Percentiles rank a stretch among this genome's conserved stretches.
Conservation (phyloP, 805 yeast genomes). For the Cyberlindnera americana region DNA sequence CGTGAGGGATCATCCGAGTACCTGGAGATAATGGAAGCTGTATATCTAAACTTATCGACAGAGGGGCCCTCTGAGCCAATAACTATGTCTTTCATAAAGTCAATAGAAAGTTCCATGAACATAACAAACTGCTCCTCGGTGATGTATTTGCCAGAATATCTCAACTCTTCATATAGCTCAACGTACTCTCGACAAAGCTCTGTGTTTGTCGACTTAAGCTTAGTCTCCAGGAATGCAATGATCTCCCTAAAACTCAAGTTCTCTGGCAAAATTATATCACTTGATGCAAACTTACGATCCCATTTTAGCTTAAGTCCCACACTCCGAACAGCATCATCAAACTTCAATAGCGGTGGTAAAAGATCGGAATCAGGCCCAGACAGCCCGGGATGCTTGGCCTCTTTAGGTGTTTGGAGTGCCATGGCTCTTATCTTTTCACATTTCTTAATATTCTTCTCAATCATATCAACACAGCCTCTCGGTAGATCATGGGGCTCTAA, state of each 20-base stretch:
- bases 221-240: constrained; percentile 33
- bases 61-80: constrained; percentile 5
- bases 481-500: constrained; percentile 58
- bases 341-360: constrained; percentile 38
- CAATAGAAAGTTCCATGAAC: constrained; percentile 47
- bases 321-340: constrained; percentile 56
- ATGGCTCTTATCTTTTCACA: constrained; percentile 38
- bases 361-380: constrained; percentile 38
- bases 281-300: constrained; percentile 38
- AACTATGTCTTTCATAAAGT: constrained; percentile 28
- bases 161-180: constrained; percentile 58
- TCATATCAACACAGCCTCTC: constrained; percentile 36
- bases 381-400: constrained; percentile 50
- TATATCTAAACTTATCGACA: background rate
- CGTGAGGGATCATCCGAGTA: constrained; percentile 10
- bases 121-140: constrained; percentile 54
- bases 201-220: constrained; percentile 19
- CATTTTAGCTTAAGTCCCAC: constrained; percentile 56
- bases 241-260: constrained; percentile 41
- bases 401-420: constrained; percentile 40
- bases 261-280: constrained; percentile 34
- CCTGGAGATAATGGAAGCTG: constrained; percentile 6
- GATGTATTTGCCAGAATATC: constrained; percentile 63
- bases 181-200: constrained; percentile 34
- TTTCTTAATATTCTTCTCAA: constrained; percentile 38